Evolutionary conservation across 305 asterid species (phyloP).

Genomic region (Rubia peregrina): DNA sequence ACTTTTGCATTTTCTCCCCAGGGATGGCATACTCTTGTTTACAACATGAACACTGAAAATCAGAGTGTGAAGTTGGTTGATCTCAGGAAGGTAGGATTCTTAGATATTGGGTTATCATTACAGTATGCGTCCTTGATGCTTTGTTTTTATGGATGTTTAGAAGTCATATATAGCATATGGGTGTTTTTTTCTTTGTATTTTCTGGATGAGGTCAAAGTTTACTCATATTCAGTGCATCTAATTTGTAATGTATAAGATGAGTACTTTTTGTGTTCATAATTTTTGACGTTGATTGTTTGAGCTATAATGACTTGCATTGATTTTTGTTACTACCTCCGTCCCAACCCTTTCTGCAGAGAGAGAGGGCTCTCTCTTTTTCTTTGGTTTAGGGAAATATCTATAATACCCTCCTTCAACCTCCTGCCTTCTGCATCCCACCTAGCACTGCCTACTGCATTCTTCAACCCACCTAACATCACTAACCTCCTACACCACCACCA

Average conservation of each 20-base stretch:
- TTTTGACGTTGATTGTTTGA: neutral
- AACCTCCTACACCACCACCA: no score
- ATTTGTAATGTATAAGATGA: neutral
- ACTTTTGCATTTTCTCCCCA: conserved; percentile 11
- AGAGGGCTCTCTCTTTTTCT: neutral
- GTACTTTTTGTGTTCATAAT: neutral
- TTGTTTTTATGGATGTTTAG: neutral
- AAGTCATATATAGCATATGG: neutral
- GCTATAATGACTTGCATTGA: neutral
- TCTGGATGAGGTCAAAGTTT: neutral
- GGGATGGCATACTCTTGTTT: conserved; percentile 65
- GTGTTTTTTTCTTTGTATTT: neutral
- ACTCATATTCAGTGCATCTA: neutral
- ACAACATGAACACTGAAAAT: conserved; percentile 45
- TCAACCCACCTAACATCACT: no score
- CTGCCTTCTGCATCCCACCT: no score
- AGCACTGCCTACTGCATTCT: no score
- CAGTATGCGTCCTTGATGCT: neutral
- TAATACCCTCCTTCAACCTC: no score
- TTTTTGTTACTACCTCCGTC: neutral
- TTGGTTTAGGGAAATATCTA: neutral
- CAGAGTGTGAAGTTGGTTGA: conserved; percentile 79
- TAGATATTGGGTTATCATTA: neutral
- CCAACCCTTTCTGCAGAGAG: no score
- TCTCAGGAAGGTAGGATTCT: conserved; percentile 51